A percentile compares a stretch with the other conserved stretches of the same genome.
These are phyloP conservation scores for Aspergillus biplanus DNA, from an alignment of 495 filamentous ascomycete genomes.

Conservation along the genomic window DNA sequence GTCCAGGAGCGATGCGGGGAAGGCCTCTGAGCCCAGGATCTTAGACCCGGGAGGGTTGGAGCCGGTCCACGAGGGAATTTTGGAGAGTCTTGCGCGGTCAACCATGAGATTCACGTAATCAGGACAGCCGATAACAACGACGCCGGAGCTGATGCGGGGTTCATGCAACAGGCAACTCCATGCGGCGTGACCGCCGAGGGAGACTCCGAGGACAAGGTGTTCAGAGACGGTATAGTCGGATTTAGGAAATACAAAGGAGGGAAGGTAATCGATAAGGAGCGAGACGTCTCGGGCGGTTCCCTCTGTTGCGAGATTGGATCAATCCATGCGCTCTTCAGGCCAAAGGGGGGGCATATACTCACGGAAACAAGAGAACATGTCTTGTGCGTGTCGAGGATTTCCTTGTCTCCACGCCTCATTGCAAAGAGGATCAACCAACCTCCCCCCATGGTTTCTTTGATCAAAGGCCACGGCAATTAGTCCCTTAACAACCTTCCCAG, in stretches of 20 bases:
- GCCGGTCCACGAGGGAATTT: conserved; percentile 62
- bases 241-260: conserved; percentile 71
- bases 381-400: conserved; percentile 81
- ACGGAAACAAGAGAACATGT: conserved; percentile 77
- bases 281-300: conserved; percentile 79
- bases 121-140: conserved; percentile 85
- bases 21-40: conserved; percentile 77
- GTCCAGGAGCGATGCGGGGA: conserved; percentile 67
- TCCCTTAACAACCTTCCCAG: conserved; percentile 39
- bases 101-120: conserved; percentile 80
- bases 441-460: conserved; percentile 84
- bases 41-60: conserved; percentile 56
- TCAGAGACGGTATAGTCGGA: conserved; percentile 58
- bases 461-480: conserved; percentile 85
- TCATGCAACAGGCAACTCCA: conserved; percentile 84
- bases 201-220: conserved; percentile 79
- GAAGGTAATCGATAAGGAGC: conserved; percentile 70
- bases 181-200: conserved; percentile 84
- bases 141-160: conserved; percentile 71
- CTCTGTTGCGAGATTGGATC: conserved; percentile 36
- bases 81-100: conserved; percentile 76
- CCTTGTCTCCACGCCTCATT: conserved; percentile 81
- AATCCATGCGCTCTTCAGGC: too few relatives aligned
- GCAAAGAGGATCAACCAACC: conserved; percentile 57
- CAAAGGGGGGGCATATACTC: conserved; percentile 26